Evolutionary conservation across 805 yeast species (phyloP), one percentile per base, ranked within the genome.

Genomic region (Nakazawaea ishiwadae): DNA sequence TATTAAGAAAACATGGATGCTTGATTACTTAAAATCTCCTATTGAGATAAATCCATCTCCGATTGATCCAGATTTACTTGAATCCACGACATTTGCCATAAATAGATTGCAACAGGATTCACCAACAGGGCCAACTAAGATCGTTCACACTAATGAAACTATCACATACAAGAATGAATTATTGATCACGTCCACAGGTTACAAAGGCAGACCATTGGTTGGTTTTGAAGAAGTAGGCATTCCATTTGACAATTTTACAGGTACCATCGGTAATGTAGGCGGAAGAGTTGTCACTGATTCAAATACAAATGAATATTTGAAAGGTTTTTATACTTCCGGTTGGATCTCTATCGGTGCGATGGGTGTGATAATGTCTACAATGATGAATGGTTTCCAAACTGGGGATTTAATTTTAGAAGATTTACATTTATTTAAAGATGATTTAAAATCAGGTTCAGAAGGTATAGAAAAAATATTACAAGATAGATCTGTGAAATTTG

Each of bases 351-450:
- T 75, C 39, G 95, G 96, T 1, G 84, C 96, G 6, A 73, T 74
- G 21, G 99, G 99, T 1, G 95, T 88, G 3, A 93, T 93, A 49
- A 95, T 95, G 14, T 73, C 86, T 11, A 88, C 98, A 0, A 85
- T 91, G 83, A 74, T 82, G 72, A 89, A 84, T 45, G 77, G 96
- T 1, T 81, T 81, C 48, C 73, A 77, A 7, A 81, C 91, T 0
- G 91, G 88, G 0, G 86, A 79, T 20, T 63, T 69, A 10, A 68
- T 93, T 0, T 53, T 79, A 14, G 65, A 70, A 28, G 96, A 88
- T 51, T 60, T 73, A 23, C 21, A 23, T 11, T 30, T 43, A 18
- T 46, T 37, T 26, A 48, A 44, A 27, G 37, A 44, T 12, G 44
- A 51, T 1, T 44, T 57, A 16, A 57, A 54, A 45, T 39, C 49